Evolutionary conservation across 257 asterid genomes (phyloP).

Genomic region (Datura wrightii): DNA sequence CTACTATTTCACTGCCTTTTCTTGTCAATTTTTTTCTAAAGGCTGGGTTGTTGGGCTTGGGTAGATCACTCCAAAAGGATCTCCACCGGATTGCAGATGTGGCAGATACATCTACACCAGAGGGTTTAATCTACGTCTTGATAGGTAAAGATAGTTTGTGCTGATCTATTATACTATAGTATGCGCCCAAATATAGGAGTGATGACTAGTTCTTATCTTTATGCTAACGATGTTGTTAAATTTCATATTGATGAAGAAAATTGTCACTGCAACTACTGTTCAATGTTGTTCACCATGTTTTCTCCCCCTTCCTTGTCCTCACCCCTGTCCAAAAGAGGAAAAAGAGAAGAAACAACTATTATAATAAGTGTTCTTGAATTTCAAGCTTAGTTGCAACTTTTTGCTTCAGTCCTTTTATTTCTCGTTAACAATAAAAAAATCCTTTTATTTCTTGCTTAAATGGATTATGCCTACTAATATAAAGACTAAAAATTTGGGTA

Average conservation of each 20-base stretch:
- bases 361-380: not conserved
- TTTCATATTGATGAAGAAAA: conserved; percentile 20
- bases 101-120: conserved; percentile 89
- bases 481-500: not conserved
- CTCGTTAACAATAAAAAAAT: not conserved
- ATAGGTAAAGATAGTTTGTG: conserved; percentile 60
- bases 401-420: not conserved
- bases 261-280: not conserved
- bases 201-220: not conserved
- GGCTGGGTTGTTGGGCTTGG: conserved; percentile 96
- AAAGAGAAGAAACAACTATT: not conserved
- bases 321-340: not conserved
- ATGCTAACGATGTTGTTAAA: not conserved
- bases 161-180: conserved; percentile 5
- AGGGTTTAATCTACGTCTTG: conserved; percentile 90
- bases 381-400: not conserved
- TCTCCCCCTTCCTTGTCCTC: not conserved
- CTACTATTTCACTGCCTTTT: conserved; percentile 19
- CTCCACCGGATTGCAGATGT: conserved; percentile 86
- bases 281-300: not conserved
- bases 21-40: conserved; percentile 36
- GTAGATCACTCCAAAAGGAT: conserved; percentile 85
- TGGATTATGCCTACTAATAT: not conserved
- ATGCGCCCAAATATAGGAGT: not conserved
- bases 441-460: conserved; percentile 10